Evolutionary conservation across 352 stramenopile genomes (phyloP).

Genomic region (Phytophthora pinifolia): DNA sequence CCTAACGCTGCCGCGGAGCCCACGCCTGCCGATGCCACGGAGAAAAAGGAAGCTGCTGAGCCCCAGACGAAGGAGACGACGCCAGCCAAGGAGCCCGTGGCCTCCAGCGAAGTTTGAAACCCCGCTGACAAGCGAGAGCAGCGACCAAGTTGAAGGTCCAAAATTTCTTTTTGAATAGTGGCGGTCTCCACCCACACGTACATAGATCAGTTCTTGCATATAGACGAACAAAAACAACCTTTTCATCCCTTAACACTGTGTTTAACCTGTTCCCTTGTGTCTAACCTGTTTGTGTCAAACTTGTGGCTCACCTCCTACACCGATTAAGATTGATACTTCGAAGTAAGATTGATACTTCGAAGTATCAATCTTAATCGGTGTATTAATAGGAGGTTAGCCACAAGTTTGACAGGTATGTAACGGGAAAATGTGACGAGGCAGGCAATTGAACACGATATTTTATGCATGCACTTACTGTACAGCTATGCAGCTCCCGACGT

Average conservation of each 20-base stretch:
- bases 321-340: neutral
- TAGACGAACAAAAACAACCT: slow-evolving; percentile 24
- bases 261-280: neutral
- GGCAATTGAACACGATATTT: slow-evolving; percentile 6
- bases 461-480: slow-evolving; percentile 3
- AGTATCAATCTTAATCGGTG: too few species aligned
- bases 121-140: slow-evolving; percentile 12
- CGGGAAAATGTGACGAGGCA: slow-evolving; percentile 23
- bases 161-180: slow-evolving; percentile 23
- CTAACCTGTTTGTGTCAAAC: neutral
- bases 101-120: slow-evolving; percentile 34
- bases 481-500: slow-evolving; percentile 18
- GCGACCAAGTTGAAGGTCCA: slow-evolving; percentile 13
- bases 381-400: too few species aligned
- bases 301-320: neutral
- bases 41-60: slow-evolving; percentile 25
- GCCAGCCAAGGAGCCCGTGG: slow-evolving; percentile 11
- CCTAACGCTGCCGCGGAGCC: slow-evolving; percentile 17
- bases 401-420: too few species aligned
- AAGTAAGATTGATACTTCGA: too few species aligned
- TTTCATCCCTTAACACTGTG: too few species aligned
- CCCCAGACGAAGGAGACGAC: slow-evolving; percentile 16
- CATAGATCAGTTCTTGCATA: slow-evolving; percentile 30
- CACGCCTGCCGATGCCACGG: slow-evolving; percentile 8
- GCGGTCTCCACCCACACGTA: slow-evolving; percentile 25